Conservation (phyloP, 2,329 filamentous ascomycete species). For the Paracoccidioides brasiliensis region DNA sequence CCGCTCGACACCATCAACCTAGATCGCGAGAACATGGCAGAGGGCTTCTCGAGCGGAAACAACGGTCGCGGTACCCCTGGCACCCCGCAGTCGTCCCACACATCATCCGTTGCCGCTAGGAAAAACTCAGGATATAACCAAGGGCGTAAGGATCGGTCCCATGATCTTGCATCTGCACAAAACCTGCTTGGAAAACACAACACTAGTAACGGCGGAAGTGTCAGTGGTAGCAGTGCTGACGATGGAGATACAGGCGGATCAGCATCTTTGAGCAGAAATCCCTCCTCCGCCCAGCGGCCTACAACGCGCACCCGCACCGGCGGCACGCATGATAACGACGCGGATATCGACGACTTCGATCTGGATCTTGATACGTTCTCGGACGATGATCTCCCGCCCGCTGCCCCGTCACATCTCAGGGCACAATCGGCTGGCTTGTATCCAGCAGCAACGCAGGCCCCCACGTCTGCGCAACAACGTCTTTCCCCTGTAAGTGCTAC, state of each 20-base stretch:
- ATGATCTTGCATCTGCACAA: conserved; percentile 33
- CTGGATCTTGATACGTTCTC: conserved; percentile 28
- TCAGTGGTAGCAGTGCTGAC: conserved; percentile 32
- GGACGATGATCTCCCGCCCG: conserved; percentile 49
- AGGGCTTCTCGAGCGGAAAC: conserved; percentile 47
- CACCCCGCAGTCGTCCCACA: conserved; percentile 30
- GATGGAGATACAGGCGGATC: conserved; percentile 40
- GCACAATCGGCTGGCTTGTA: background rate
- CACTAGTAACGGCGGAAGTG: conserved; percentile 30
- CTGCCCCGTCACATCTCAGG: conserved; percentile 24
- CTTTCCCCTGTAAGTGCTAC: background rate
- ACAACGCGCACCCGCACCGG: background rate
- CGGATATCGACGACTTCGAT: conserved; percentile 25
- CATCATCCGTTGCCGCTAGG: conserved; percentile 32
- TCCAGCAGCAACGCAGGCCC: conserved; percentile 7
- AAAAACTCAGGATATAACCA: conserved; percentile 40
- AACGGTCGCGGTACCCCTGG: conserved; percentile 30
- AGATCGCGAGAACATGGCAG: conserved; percentile 22
- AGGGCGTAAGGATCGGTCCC: conserved; percentile 29
- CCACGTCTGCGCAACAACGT: background rate
- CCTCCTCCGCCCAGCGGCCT: background rate
- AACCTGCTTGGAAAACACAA: conserved; percentile 35
- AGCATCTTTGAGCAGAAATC: conserved; percentile 4
- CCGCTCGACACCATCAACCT: conserved; percentile 38
- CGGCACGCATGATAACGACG: conserved; percentile 16